Evolutionary conservation across 2,329 filamentous ascomycete species (phyloP), one percentile per base, ranked within the genome.

Genomic region (Fusarium longipes): DNA sequence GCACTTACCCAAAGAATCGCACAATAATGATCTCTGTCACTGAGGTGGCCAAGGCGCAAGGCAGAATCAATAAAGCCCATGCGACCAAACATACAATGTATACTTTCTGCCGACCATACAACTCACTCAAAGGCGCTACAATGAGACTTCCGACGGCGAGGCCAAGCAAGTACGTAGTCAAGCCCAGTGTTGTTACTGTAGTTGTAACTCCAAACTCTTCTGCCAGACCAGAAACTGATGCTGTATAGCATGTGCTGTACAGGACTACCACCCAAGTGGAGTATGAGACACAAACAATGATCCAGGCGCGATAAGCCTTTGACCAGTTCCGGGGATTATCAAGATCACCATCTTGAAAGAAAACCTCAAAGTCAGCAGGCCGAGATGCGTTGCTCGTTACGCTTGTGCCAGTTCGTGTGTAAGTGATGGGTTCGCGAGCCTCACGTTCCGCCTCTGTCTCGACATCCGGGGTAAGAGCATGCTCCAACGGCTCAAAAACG

Each of bases 191-290:
- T 1, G 89, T 85, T n/a, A 90, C 77, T 1, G 87, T 88, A 32
- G 86, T 82, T 15, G 80, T 74, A 18, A 87, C 82, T 35, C 83
- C 78, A 69, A 93, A 95, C 50, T 92, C 89, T 15, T 82, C 76
- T 72, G 88, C 86, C 77, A 96, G 86, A 1, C 91, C 89, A 1
- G 87, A 84, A 32, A 91, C 87, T 4, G 89, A 89, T 1, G 89
- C 87, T 1, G 92, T 93, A 75, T 96, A 96, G 50, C 87, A 89
- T 1, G 93, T 96, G 44, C 89, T 93, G 74, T 93, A 93, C 43
- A 93, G 75, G 17, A 93, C 89, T n/a, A 83, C 76, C 20, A 82
- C 77, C 82, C 82, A 84, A 2, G 81, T 81, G 8, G 80, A 79
- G 57, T 79, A 82, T 32, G 81, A 82, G 47, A 84, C 77, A 62